phyloP scores from a whole-genome alignment of 2,329 filamentous ascomycete genomes.

The Ambrosiella beaveri region DNA sequence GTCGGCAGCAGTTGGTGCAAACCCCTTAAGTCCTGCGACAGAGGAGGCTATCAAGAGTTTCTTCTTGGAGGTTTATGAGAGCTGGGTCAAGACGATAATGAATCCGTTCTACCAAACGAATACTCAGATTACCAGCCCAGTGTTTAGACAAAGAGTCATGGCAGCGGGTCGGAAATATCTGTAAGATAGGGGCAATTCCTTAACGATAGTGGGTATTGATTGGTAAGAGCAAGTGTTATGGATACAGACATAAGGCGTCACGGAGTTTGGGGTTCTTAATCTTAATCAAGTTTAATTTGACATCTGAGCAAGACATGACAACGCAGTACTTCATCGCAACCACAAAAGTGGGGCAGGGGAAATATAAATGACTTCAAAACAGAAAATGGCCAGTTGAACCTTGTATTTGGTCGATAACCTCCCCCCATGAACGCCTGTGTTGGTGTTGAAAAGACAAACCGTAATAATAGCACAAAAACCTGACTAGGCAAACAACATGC shows the following conservation, averaged over 20 bases:
- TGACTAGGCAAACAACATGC: neutral
- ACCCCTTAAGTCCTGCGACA: slow-evolving; percentile 74
- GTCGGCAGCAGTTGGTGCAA: slow-evolving; percentile 58
- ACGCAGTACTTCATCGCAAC: neutral
- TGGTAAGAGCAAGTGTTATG: neutral
- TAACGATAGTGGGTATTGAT: slow-evolving; percentile 16
- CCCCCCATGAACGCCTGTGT: slow-evolving; percentile 9
- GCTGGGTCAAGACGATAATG: slow-evolving; percentile 94
- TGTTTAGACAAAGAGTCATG: slow-evolving; percentile 67
- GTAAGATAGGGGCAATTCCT: slow-evolving; percentile 20
- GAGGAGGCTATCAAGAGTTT: slow-evolving; percentile 94
- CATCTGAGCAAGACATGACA: neutral
- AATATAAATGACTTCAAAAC: neutral
- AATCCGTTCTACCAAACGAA: slow-evolving; percentile 85
- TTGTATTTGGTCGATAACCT: neutral
- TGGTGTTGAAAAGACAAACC: slow-evolving; percentile 9
- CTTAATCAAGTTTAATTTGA: neutral
- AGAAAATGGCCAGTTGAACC: slow-evolving; percentile 1
- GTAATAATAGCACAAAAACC: slow-evolving; percentile 8
- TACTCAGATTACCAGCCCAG: slow-evolving; percentile 67
- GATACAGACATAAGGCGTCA: neutral
- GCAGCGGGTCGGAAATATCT: slow-evolving; percentile 88
- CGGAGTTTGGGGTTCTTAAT: neutral
- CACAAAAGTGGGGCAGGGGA: neutral
- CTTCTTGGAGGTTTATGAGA: slow-evolving; percentile 89